A percentile compares a stretch with the other conserved stretches of the same genome.
These are phyloP conservation scores for Nicotiana benthamiana DNA, from an alignment of 257 asterid species.

Conservation along the genomic window DNA sequence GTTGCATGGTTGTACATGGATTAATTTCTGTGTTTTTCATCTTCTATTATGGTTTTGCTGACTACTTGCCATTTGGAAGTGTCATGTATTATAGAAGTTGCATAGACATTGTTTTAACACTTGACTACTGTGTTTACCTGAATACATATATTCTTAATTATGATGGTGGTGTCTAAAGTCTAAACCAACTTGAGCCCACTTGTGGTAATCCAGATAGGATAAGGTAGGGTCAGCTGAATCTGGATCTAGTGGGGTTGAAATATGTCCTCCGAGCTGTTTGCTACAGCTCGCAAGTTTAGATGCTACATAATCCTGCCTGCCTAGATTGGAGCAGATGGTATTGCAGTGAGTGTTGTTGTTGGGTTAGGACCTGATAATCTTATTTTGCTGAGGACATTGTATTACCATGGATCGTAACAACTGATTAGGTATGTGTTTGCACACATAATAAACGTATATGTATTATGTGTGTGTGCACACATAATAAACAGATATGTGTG, in stretches of 20 bases:
- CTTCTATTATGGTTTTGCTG: not conserved
- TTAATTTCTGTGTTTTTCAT: not conserved
- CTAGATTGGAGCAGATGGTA: not conserved
- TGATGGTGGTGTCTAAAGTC: not conserved
- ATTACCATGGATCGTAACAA: not conserved
- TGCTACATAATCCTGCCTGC: not conserved
- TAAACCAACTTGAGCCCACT: not conserved
- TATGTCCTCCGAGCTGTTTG: not conserved
- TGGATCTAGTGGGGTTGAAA: not conserved
- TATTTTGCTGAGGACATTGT: not conserved
- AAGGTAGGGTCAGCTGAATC: not conserved
- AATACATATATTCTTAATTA: not conserved
- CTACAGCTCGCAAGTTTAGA: not conserved
- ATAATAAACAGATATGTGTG: not conserved
- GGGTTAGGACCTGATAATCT: not conserved
- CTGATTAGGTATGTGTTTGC: not conserved
- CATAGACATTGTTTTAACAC: not conserved
- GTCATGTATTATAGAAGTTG: not conserved
- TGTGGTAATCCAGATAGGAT: not conserved
- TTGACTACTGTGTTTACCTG: conserved; percentile 1
- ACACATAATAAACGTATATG: no score
- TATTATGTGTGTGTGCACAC: not conserved
- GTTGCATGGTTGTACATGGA: not conserved
- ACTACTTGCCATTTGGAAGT: conserved; percentile 3
- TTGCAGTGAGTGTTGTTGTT: not conserved